phyloP scores from a whole-genome alignment of 805 yeast genomes.

The Zygosaccharomyces kombuchaensis region DNA sequence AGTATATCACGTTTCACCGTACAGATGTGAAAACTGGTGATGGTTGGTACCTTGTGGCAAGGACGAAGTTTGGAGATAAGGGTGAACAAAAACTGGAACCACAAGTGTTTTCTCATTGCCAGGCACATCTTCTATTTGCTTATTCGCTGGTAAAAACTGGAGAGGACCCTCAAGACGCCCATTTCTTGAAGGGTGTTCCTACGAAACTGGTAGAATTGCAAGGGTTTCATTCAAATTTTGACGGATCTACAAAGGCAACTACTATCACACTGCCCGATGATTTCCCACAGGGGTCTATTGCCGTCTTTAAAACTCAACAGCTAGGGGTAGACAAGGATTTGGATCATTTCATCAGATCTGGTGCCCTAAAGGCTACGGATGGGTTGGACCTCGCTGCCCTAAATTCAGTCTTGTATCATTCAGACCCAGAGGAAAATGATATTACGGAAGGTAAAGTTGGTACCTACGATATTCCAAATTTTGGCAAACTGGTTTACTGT shows the following conservation, averaged over 20 bases:
- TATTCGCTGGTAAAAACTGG: constrained; percentile 54
- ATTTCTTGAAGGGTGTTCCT: constrained; percentile 58
- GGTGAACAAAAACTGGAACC: constrained; percentile 57
- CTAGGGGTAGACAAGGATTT: constrained; percentile 60
- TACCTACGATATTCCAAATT: constrained; percentile 65
- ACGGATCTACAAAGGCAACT: constrained; percentile 43
- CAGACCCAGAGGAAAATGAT: constrained; percentile 87
- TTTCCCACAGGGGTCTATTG: constrained; percentile 89
- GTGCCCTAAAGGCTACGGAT: constrained; percentile 70
- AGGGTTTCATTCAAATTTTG: constrained; percentile 44
- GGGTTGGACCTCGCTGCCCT: constrained; percentile 62
- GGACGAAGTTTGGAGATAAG: constrained; percentile 61
- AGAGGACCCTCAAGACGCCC: constrained; percentile 38
- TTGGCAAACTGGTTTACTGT: constrained; percentile 74
- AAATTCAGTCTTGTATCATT: constrained; percentile 67
- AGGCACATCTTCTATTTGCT: constrained; percentile 52
- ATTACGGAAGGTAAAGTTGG: constrained; percentile 69
- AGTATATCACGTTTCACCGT: constrained; percentile 85
- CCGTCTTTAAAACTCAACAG: constrained; percentile 69
- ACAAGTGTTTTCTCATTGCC: constrained; percentile 54
- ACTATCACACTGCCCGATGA: constrained; percentile 52
- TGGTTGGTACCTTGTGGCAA: constrained; percentile 85
- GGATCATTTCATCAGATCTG: constrained; percentile 63
- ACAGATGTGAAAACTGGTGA: constrained; percentile 76
- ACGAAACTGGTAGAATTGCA: constrained; percentile 53